These are phyloP conservation scores for Mycena filopes DNA, from an alignment of 768 basidiomycete species.

Conservation along the genomic window DNA sequence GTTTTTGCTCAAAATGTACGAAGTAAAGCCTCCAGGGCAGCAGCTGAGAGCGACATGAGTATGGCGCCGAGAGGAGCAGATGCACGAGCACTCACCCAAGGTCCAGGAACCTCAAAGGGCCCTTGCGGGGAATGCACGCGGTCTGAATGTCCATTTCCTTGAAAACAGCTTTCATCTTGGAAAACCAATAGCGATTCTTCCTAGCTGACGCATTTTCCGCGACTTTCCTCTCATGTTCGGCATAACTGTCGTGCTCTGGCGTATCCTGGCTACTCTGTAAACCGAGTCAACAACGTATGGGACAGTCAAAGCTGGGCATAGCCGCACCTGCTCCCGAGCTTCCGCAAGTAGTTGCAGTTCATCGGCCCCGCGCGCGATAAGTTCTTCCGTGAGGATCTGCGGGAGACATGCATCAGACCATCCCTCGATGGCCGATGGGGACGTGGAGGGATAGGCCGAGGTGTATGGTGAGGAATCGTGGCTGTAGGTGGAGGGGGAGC, in stretches of 20 bases:
- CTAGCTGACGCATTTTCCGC: constrained; percentile 32
- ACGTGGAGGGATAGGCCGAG: constrained; percentile 30
- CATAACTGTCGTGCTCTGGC: constrained; percentile 21
- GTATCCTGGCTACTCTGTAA: constrained; percentile 13
- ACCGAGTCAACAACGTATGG: not conserved
- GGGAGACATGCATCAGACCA: constrained; percentile 28
- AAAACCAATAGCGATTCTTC: constrained; percentile 34
- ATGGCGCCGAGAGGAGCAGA: not conserved
- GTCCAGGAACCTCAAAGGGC: constrained; percentile 37
- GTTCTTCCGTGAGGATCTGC: constrained; percentile 26
- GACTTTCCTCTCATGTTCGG: constrained; percentile 27
- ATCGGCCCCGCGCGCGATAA: constrained; percentile 30
- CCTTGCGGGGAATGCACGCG: constrained; percentile 22
- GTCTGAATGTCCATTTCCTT: constrained; percentile 36
- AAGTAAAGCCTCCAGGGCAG: constrained; percentile 45
- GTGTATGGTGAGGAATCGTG: constrained; percentile 26
- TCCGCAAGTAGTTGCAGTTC: constrained; percentile 26
- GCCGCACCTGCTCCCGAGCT: constrained; percentile 17
- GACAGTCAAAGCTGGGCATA: no score
- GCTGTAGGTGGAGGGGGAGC: constrained; percentile 29
- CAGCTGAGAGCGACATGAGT: constrained; percentile 32
- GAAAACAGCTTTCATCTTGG: constrained; percentile 37
- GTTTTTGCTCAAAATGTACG: constrained; percentile 42
- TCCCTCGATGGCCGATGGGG: constrained; percentile 31
- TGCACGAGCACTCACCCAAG: constrained; percentile 34